Base-by-base conservation (phyloP, 495 filamentous ascomycete genomes). In the Penicillium simplicissimum region DNA sequence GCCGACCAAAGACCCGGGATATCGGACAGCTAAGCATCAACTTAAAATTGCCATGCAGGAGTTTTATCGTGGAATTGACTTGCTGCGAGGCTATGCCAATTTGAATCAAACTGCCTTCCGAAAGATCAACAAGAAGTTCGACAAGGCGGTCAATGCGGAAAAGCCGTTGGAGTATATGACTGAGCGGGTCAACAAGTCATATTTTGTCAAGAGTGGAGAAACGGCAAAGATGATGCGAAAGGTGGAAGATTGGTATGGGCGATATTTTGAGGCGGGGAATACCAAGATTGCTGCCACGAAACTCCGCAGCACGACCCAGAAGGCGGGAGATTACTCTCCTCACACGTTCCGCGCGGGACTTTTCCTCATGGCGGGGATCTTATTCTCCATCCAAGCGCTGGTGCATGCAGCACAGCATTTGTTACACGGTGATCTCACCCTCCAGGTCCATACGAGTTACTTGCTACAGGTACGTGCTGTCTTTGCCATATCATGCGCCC, bases 41-140 rank as follows among this genome's bases (percentile, higher is more conserved):
- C 83, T 98, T 54, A 97, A 97, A 70, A 73, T 89, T 49, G 95
- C 95, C 0, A 68, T 97, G 59, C 90, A 93, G 67, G 95, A 98
- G 73, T 97, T 90, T 68, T 97, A 98, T 71, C 87, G 94, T 34
- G 88, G 92, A 8, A 81, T 98, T 4, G 95, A 98, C 71, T 81
- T 98, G 17, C 75, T 98, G 21, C 96, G 97, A 75, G 90, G 90
- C 0, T 98, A 95, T 68, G 89, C 91, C 7, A 81, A 93, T 19
- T 78, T 97, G 14, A 98, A 98, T 68, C 83, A 90, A 52, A 95
- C 91, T 2, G 96, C 92, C 1, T 97, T 98, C 61, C 89, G 93
- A 8, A 98, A 98, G 72, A 93, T 98, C 69, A 98, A 95, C 74
- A 98, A 98, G 76, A 98, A 98, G 76, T 97, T 93, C 67, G 93